Base-by-base conservation (phyloP, 2,329 filamentous ascomycete genomes). In the Gnomoniopsis sp. region DNA sequence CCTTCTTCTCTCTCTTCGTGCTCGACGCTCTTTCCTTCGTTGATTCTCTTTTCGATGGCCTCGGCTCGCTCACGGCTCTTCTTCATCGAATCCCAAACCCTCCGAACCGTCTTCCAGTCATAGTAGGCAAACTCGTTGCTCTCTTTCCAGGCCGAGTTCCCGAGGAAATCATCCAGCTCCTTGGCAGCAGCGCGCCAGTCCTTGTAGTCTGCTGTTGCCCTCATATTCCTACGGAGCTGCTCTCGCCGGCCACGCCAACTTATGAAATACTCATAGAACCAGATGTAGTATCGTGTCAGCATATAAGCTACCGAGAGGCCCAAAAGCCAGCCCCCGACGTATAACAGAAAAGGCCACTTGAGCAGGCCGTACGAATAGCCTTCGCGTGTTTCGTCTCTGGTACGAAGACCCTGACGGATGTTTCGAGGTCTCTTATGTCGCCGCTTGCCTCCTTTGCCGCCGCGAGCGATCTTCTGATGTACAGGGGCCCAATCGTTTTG, bases 401-500 rank as follows among this genome's bases (percentile, higher is more conserved):
- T 88, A 59, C 89, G 80, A 21, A 80, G 80, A 33, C 83, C 81
- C 7, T 80, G 53, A 64, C 68, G 38, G 59, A 66, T 62, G 55
- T 67, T 56, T 62, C 67, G 50, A 63, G 62, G 36, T 60, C 67
- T 44, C 67, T 69, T 58, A 68, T 74, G 66, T 68, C 71, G 62
- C 69, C 73, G 59, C 68, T 73, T 72, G 70, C 59, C 68, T 69
- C 46, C 63, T 53, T 52, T 65, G 62, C 60, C 60, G 21, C 58
- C 17, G 17, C 66, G 65, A 52, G 62, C 30, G 22, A 93, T 81
- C 58, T 83, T 87, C 70, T 93, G 85, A 65, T 89, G 88, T 14
- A 98, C 85, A 0, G 95, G 95, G 17, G 90, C 88, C 95, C 95
- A 99, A 77, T 99, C 95, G 72, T 96, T 96, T 69, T 96, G 86